Percentiles rank a stretch among this genome's conserved stretches.
Evolutionary conservation across 2,329 filamentous ascomycete species (phyloP).

Genomic region (Diaporthe nobilis): DNA sequence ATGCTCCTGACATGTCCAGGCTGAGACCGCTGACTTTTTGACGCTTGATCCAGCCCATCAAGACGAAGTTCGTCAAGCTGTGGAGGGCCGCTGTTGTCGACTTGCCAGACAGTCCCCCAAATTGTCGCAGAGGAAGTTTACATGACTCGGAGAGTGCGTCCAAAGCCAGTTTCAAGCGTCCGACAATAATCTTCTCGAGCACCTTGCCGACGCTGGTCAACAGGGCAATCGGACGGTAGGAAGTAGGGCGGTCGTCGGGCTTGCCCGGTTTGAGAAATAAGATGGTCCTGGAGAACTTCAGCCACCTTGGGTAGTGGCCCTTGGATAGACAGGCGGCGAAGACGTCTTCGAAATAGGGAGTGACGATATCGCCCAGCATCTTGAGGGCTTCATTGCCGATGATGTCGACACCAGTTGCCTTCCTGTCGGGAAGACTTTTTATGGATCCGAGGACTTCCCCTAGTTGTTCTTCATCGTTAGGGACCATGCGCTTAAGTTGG

Average conservation of each 20-base stretch:
- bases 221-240: background rate
- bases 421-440: background rate
- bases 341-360: background rate
- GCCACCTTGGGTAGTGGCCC: background rate
- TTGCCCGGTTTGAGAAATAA: background rate
- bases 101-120: background rate
- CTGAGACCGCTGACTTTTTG: background rate
- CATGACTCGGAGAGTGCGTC: background rate
- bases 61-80: background rate
- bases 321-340: background rate
- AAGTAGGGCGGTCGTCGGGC: background rate
- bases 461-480: accelerated
- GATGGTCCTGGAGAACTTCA: background rate
- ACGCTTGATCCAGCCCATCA: background rate
- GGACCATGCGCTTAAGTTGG: background rate
- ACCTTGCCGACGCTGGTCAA: slow-evolving; percentile 1
- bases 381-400: slow-evolving; percentile 3
- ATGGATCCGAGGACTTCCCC: background rate
- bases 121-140: background rate
- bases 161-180: background rate
- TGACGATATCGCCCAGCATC: background rate
- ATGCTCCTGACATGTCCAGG: background rate
- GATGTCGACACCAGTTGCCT: background rate
- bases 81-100: background rate
- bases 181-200: background rate